phyloP scores from a whole-genome alignment of 164 flowering plant genomes.

The Annona squamosa region DNA sequence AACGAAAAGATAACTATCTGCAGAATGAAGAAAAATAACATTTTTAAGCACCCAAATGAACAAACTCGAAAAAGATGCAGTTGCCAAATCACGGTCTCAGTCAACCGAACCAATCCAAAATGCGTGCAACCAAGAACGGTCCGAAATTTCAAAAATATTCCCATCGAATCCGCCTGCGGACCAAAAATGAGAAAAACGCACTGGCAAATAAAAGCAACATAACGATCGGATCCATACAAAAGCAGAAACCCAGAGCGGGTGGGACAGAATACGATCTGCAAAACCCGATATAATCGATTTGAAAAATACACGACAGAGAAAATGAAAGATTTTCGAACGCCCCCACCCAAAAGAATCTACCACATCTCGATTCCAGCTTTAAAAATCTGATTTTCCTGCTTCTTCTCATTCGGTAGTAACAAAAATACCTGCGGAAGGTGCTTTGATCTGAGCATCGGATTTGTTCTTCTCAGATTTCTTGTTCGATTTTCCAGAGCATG shows the following conservation, averaged over 20 bases:
- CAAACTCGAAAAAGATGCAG: neutral
- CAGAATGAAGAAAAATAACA: neutral
- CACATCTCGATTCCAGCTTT: neutral
- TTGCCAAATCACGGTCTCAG: too few relatives aligned
- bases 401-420: too few relatives aligned
- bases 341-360: neutral
- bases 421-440: slow-evolving; percentile 37
- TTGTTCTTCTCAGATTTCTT: slow-evolving; percentile 30
- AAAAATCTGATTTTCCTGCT: neutral
- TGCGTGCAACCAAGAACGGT: too few relatives aligned
- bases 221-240: neutral
- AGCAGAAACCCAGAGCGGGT: slow-evolving; percentile 6
- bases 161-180: too few relatives aligned
- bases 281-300: neutral
- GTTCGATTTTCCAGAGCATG: slow-evolving; percentile 49
- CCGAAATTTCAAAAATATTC: neutral
- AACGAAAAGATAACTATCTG: neutral
- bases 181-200: slow-evolving; percentile 6
- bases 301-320: neutral
- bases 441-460: slow-evolving; percentile 40
- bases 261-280: neutral
- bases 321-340: neutral
- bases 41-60: neutral
- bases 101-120: too few relatives aligned
- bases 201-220: neutral